Evolutionary conservation across 2,329 filamentous ascomycete genomes (phyloP).

Genomic region (Scedosporium boydii): DNA sequence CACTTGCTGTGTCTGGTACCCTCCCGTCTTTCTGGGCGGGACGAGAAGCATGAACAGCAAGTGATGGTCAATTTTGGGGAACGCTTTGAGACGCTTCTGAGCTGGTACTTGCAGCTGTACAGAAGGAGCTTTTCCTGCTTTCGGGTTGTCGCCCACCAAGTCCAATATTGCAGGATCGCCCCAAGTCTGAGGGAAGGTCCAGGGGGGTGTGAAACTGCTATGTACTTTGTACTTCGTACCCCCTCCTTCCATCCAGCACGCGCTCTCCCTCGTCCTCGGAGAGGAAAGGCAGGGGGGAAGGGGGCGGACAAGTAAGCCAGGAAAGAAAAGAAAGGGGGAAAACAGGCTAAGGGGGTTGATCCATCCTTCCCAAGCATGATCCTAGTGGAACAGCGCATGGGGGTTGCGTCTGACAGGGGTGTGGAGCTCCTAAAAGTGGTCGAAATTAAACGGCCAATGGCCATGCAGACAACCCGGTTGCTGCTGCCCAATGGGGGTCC

Average conservation of each 20-base stretch:
- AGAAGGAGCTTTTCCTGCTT: slow-evolving; percentile 6
- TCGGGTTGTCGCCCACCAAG: neutral
- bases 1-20: neutral
- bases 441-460: slow-evolving; percentile 43
- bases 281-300: slow-evolving; percentile 15
- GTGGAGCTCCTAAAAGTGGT: slow-evolving; percentile 26
- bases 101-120: slow-evolving; percentile 6
- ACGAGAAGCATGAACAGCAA: slow-evolving; percentile 1
- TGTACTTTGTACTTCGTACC: neutral
- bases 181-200: slow-evolving; percentile 1
- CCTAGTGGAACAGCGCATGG: slow-evolving; percentile 35
- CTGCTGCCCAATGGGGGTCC: slow-evolving; percentile 41
- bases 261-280: neutral
- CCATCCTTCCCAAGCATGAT: neutral
- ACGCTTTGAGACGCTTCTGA: slow-evolving; percentile 5
- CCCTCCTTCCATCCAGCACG: neutral
- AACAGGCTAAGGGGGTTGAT: slow-evolving; percentile 11
- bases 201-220: neutral
- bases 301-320: slow-evolving; percentile 15
- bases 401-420: slow-evolving; percentile 39
- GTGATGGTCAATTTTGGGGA: slow-evolving; percentile 3
- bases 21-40: neutral
- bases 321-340: slow-evolving; percentile 18
- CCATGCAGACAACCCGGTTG: slow-evolving; percentile 30
- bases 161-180: slow-evolving; percentile 5